Conservation (phyloP, 495 filamentous ascomycete species). For the Niebla homalea region DNA sequence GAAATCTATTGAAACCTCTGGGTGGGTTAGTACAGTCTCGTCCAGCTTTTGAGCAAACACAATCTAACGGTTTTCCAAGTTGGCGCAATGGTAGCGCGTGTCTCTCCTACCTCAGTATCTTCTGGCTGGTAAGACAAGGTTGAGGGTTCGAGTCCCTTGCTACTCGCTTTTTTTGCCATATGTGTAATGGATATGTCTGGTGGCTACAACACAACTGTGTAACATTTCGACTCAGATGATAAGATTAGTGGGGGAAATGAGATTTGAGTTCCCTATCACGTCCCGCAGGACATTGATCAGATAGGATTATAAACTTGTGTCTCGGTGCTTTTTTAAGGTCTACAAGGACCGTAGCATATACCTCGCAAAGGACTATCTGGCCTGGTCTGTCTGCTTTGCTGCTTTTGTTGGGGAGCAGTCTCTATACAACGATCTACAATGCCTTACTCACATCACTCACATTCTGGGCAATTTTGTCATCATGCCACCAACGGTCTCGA, state of each 20-base stretch:
- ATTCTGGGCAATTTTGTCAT: slow-evolving; percentile 94
- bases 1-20: not conserved
- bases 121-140: slow-evolving; percentile 20
- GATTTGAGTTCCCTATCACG: no score
- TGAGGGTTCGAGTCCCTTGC: slow-evolving; percentile 30
- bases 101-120: slow-evolving; percentile 23
- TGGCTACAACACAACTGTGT: no score
- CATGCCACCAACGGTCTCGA: slow-evolving; percentile 79
- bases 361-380: no score
- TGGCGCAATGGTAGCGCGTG: slow-evolving; percentile 31
- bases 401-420: no score
- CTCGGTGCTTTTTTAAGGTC: no score
- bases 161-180: slow-evolving; percentile 12
- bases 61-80: not conserved
- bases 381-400: no score
- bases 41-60: no score
- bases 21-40: not conserved
- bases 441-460: slow-evolving; percentile 98
- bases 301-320: no score
- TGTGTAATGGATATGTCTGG: not conserved
- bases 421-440: slow-evolving; percentile 30
- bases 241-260: no score
- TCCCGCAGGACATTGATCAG: no score
- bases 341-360: no score
- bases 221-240: no score